Base-by-base conservation (phyloP, 352 stramenopile genomes). In the Phytophthora lateralis region DNA sequence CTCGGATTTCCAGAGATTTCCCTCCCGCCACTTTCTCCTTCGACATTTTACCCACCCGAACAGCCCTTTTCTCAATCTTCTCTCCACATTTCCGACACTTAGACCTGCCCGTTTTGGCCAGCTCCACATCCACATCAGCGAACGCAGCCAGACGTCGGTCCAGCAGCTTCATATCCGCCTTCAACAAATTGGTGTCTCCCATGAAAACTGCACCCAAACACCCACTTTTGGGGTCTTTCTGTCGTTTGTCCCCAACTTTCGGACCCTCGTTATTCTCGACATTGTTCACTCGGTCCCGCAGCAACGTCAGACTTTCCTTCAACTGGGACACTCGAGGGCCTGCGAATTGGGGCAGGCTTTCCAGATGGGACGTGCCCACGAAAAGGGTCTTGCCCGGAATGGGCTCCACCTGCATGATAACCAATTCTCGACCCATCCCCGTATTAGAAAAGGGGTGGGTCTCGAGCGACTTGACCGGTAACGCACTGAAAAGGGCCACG, bases 161-260 rank as follows among this genome's bases (percentile, higher is more conserved):
- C 48, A 91, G 60, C 17, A 89, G 51, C 45, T 78, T 84, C 65
- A 90, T 75, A 44, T 93, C 85, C 0, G 60, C 60, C 17, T 68
- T 67, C 18, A 93, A 42, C 21, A 93, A 55, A 62, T 93, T 91
- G 4, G 66, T 91, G 44, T 93, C 85, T 18, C 80, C 85, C 82
- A 93, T 91, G 55, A 93, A 82, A 2, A 93, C 55, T 2, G 80
- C 80, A 7, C 85, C 85, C 1, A 91, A 45, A 50, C 79, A 88
- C 26, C 41, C 18, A 29, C n/a, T n/a, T 7, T 27, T 63, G 26
- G 46, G 18, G n/a, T 42, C 14, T 42, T 14, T 41, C 0, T 6
- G 21, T 46, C 62, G 46, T 32, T 62, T 54, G n/a, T 39, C 43
- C 1, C 48, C 71, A 26, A 63, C 61, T 10, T 15, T 14, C 10